Percentiles rank a stretch among this genome's conserved stretches.
These are phyloP conservation scores for Cryoendolithus antarcticus DNA, from an alignment of 2,329 filamentous ascomycete genomes.

Conservation along the genomic window DNA sequence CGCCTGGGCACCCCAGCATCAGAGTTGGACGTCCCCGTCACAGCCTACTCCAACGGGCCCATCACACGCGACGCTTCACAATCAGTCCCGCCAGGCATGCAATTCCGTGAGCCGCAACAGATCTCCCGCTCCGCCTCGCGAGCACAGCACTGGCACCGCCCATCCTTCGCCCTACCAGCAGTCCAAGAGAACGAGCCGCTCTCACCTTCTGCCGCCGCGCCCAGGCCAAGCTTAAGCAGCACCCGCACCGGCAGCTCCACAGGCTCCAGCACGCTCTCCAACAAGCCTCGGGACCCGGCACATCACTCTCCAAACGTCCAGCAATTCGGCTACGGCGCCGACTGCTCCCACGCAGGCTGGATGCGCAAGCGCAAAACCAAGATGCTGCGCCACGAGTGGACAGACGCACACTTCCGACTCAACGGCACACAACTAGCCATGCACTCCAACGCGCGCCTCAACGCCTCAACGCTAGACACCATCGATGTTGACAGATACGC, in stretches of 20 bases:
- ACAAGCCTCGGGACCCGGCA: slow-evolving; percentile 16
- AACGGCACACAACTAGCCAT: slow-evolving; percentile 51
- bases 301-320: slow-evolving; percentile 19
- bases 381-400: slow-evolving; percentile 86
- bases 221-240: slow-evolving; percentile 1
- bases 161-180: slow-evolving; percentile 59
- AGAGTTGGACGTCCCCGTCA: slow-evolving; percentile 78
- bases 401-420: slow-evolving; percentile 81
- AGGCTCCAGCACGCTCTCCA: slow-evolving; percentile 14
- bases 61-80: slow-evolving; percentile 70
- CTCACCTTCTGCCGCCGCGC: slow-evolving; percentile 9
- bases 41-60: slow-evolving; percentile 56
- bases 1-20: slow-evolving; percentile 79
- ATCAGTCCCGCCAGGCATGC: slow-evolving; percentile 90
- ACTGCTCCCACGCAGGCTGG: slow-evolving; percentile 56
- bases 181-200: slow-evolving; percentile 45
- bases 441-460: slow-evolving; percentile 43
- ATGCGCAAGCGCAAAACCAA: slow-evolving; percentile 80
- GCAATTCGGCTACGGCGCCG: slow-evolving; percentile 21
- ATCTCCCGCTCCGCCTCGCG: slow-evolving; percentile 25
- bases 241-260: slow-evolving; percentile 29
- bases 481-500: slow-evolving; percentile 84
- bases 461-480: slow-evolving; percentile 59
- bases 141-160: slow-evolving; percentile 39
- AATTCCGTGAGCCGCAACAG: slow-evolving; percentile 46